A percentile compares a stretch with the other conserved stretches of the same genome.
Evolutionary conservation across 176 grass and related monocot genomes (phyloP).

Genomic region (Carex myosuroides): DNA sequence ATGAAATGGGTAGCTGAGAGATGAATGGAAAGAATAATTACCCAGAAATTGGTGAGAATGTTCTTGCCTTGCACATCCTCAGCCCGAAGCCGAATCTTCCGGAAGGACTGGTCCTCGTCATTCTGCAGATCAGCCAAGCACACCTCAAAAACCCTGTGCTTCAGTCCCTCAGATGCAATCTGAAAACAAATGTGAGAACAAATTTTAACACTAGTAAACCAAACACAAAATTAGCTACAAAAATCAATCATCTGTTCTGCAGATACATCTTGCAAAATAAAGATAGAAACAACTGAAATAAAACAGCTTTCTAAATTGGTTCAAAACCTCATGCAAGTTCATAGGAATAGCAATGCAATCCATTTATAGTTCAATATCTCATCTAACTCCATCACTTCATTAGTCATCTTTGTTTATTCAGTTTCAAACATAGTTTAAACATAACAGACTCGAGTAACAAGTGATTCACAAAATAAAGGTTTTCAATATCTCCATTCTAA

Average conservation of each 20-base stretch:
- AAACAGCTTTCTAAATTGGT: neutral
- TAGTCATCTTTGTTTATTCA: neutral
- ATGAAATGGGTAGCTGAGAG: neutral
- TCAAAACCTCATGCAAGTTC: neutral
- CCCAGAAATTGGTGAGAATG: slow-evolving; percentile 89
- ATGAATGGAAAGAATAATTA: slow-evolving; percentile 12
- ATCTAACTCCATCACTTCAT: neutral
- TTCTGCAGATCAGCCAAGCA: slow-evolving; percentile 74
- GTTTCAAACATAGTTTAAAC: neutral
- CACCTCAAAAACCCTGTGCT: slow-evolving; percentile 85
- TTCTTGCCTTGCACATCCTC: slow-evolving; percentile 81
- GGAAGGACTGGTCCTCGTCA: slow-evolving; percentile 83
- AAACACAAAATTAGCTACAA: neutral
- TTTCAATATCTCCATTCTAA: neutral
- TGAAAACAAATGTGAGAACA: neutral
- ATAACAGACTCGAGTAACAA: neutral
- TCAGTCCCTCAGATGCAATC: slow-evolving; percentile 89
- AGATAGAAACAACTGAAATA: neutral
- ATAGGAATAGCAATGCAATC: neutral
- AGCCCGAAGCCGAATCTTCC: slow-evolving; percentile 70
- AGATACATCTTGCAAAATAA: neutral
- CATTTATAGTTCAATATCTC: neutral
- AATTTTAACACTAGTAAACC: neutral
- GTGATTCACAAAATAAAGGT: neutral
- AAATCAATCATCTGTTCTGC: neutral